Conservation (phyloP, 2,329 filamentous ascomycete genomes). For the Neoscytalidium dimidiatum region DNA sequence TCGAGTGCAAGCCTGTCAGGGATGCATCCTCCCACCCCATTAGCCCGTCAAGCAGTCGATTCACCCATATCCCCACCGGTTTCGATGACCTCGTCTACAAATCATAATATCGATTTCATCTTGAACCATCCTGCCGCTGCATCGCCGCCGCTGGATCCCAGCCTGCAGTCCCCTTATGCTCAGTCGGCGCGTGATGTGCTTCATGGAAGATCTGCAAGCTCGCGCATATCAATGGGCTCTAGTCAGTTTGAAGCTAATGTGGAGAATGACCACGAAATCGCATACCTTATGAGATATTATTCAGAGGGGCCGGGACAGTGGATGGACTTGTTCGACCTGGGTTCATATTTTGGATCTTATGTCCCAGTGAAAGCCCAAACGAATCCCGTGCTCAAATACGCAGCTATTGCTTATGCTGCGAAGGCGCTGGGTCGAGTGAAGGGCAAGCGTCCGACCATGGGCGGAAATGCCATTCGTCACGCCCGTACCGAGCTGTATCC, state of each 20-base stretch:
- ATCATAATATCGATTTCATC: constrained; percentile 58
- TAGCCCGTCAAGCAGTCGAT: constrained; percentile 26
- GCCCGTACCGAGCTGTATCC: constrained; percentile 57
- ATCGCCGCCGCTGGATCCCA: constrained; percentile 38
- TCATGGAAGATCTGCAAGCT: constrained; percentile 12
- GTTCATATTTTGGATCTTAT: constrained; percentile 61
- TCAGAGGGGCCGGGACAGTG: constrained; percentile 62
- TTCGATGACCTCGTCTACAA: constrained; percentile 38
- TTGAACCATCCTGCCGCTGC: constrained; percentile 45
- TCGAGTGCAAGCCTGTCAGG: constrained; percentile 22
- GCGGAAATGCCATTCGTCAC: constrained; percentile 50
- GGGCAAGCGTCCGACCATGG: constrained; percentile 52
- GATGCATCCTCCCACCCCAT: constrained; percentile 26
- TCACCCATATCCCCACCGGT: constrained; percentile 45
- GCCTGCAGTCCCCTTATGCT: constrained; percentile 34
- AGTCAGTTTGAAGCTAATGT: constrained; percentile 19
- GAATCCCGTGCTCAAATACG: constrained; percentile 53
- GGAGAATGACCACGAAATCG: constrained; percentile 55
- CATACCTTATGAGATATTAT: constrained; percentile 63
- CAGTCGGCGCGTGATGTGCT: constrained; percentile 20
- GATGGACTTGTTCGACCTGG: constrained; percentile 59
- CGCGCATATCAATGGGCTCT: constrained; percentile 15
- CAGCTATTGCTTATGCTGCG: constrained; percentile 62
- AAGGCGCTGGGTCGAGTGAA: constrained; percentile 61
- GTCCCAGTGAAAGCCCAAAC: constrained; percentile 59